These are phyloP conservation scores for Candida tropicalis DNA, from an alignment of 1,139 yeast genomes.

Conservation along the genomic window DNA sequence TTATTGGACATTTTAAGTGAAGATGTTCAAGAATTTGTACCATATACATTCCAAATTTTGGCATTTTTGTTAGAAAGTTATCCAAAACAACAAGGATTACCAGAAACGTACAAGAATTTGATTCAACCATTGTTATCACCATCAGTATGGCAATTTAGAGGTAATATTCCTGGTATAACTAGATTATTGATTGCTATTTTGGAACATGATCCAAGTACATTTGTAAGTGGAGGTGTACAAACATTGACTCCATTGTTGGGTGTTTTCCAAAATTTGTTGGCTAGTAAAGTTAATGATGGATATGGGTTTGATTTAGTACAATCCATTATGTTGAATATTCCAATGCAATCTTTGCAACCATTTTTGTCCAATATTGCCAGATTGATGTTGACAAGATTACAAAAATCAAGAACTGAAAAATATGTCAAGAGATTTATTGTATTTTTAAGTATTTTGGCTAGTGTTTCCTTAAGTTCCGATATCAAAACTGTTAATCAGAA, in stretches of 20 bases:
- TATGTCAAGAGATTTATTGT: slow-evolving; percentile 72
- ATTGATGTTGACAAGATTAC: slow-evolving; percentile 76
- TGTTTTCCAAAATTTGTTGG: slow-evolving; percentile 90
- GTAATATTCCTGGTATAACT: slow-evolving; percentile 92
- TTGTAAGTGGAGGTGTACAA: slow-evolving; percentile 37
- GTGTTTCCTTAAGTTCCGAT: slow-evolving; percentile 36
- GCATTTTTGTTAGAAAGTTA: slow-evolving; percentile 73
- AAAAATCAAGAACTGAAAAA: slow-evolving; percentile 79
- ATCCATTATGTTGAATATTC: slow-evolving; percentile 61
- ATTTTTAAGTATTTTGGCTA: slow-evolving; percentile 60
- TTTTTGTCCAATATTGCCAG: slow-evolving; percentile 74
- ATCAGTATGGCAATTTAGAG: slow-evolving; percentile 86
- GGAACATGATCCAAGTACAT: slow-evolving; percentile 57
- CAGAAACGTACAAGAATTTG: slow-evolving; percentile 64
- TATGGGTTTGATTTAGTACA: slow-evolving; percentile 87
- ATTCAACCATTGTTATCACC: slow-evolving; percentile 87
- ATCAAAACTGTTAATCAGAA: slow-evolving; percentile 18
- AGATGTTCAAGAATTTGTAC: slow-evolving; percentile 93
- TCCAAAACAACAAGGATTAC: slow-evolving; percentile 54
- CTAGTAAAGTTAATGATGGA: slow-evolving; percentile 79
- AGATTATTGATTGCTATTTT: slow-evolving; percentile 76
- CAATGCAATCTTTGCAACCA: slow-evolving; percentile 51
- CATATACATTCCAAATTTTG: slow-evolving; percentile 87
- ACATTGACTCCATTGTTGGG: slow-evolving; percentile 80
- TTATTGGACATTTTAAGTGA: slow-evolving; percentile 68